Conservation (phyloP, 2,329 filamentous ascomycete species). For the Paracoccidioides brasiliensis region DNA sequence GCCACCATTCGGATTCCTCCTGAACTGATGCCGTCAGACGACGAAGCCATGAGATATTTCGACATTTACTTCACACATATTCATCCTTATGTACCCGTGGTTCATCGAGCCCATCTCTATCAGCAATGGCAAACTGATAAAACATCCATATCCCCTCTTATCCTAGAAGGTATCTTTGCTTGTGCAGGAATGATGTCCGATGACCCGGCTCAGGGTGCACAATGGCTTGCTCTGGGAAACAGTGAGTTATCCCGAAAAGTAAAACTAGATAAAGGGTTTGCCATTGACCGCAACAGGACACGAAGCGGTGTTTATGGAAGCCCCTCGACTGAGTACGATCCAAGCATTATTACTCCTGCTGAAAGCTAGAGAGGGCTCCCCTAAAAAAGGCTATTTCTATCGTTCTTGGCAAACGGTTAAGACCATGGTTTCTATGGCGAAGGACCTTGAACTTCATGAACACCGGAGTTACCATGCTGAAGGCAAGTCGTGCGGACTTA, state of each 20-base stretch:
- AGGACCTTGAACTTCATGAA: slow-evolving; percentile 79
- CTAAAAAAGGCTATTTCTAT: slow-evolving; percentile 90
- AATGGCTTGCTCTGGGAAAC: slow-evolving; percentile 83
- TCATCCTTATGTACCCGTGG: slow-evolving; percentile 82
- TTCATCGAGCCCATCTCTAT: slow-evolving; percentile 72
- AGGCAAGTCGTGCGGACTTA: slow-evolving; percentile 56
- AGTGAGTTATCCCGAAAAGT: slow-evolving; percentile 42
- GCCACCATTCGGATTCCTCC: slow-evolving; percentile 76
- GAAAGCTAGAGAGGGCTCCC: slow-evolving; percentile 83
- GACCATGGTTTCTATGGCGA: slow-evolving; percentile 82
- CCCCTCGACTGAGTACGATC: slow-evolving; percentile 77
- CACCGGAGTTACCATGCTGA: slow-evolving; percentile 68
- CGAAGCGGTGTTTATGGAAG: slow-evolving; percentile 85
- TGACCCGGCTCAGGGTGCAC: slow-evolving; percentile 70
- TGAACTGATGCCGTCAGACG: slow-evolving; percentile 82
- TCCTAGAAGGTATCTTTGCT: slow-evolving; percentile 83
- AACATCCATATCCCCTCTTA: slow-evolving; percentile 72
- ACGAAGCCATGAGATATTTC: slow-evolving; percentile 71
- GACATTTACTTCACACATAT: slow-evolving; percentile 82
- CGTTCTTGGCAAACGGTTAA: slow-evolving; percentile 95
- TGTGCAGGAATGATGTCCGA: slow-evolving; percentile 66
- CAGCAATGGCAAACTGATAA: slow-evolving; percentile 78
- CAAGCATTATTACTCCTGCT: slow-evolving; percentile 78
- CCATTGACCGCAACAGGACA: slow-evolving; percentile 47
- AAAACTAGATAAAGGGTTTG: slow-evolving; percentile 4